These are phyloP conservation scores for Chaetomium cochliodes DNA, from an alignment of 495 filamentous ascomycete genomes.

Conservation along the genomic window DNA sequence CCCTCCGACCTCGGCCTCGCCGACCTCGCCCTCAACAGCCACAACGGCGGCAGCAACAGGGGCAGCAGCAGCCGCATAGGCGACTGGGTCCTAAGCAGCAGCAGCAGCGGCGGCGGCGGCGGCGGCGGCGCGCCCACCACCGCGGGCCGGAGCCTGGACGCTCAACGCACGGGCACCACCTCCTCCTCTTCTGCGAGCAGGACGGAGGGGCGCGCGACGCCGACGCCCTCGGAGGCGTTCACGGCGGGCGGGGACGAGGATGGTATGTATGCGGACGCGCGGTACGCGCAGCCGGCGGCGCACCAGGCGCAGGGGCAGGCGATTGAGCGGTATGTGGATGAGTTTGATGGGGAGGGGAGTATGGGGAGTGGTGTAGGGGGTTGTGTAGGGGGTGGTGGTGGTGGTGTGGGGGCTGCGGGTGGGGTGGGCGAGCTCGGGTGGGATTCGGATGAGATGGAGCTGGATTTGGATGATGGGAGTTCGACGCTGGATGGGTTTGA, in stretches of 20 bases:
- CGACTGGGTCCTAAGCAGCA: too few relatives aligned
- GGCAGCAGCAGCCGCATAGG: conserved; percentile 13
- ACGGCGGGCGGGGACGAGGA: conserved; percentile 17
- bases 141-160: conserved; percentile 30
- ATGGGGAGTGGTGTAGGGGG: too few relatives aligned
- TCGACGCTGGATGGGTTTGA: conserved; percentile 32
- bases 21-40: conserved; percentile 29
- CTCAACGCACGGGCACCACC: conserved; percentile 30
- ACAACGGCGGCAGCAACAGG: conserved; percentile 28
- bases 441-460: background rate
- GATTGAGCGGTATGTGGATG: conserved; percentile 26
- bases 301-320: conserved; percentile 32
- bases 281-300: conserved; percentile 25
- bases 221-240: conserved; percentile 28
- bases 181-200: background rate
- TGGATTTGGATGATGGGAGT: conserved; percentile 10
- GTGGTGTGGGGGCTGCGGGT: too few relatives aligned
- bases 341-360: conserved; percentile 12
- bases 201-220: conserved; percentile 17
- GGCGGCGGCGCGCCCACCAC: too few relatives aligned
- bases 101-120: too few relatives aligned
- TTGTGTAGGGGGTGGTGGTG: conserved; percentile 14
- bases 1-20: conserved; percentile 29
- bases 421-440: background rate
- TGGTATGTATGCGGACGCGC: conserved; percentile 25